Evolutionary conservation across 2,329 filamentous ascomycete species (phyloP).

Genomic region (Pleomassaria siparia): DNA sequence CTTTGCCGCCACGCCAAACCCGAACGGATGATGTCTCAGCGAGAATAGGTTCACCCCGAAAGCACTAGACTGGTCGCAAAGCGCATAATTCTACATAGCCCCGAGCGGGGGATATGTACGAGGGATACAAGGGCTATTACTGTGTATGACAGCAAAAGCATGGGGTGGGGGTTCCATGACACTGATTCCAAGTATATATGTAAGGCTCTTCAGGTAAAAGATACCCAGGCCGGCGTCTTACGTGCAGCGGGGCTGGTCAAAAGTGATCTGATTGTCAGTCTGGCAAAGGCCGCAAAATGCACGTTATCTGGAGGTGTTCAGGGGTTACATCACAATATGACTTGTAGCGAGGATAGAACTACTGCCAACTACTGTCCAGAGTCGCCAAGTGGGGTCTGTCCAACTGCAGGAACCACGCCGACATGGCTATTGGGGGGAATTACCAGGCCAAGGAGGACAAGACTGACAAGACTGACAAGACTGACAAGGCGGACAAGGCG

Average conservation of each 20-base stretch:
- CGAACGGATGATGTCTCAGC: too few relatives aligned
- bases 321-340: slow-evolving; percentile 14
- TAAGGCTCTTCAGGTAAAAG: slow-evolving; percentile 14
- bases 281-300: too few relatives aligned
- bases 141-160: slow-evolving; percentile 13
- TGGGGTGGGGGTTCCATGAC: slow-evolving; percentile 11
- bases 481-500: slow-evolving; percentile 26
- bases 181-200: not conserved
- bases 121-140: slow-evolving; percentile 1
- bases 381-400: slow-evolving; percentile 28
- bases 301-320: slow-evolving; percentile 16
- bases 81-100: not conserved
- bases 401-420: slow-evolving; percentile 12
- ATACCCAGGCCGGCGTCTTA: slow-evolving; percentile 8
- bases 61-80: too few relatives aligned
- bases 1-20: too few relatives aligned
- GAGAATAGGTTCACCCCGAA: too few relatives aligned
- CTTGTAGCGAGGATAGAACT: slow-evolving; percentile 18
- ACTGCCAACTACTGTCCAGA: slow-evolving; percentile 27
- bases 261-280: slow-evolving; percentile 6
- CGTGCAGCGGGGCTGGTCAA: slow-evolving; percentile 9
- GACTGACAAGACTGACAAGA: slow-evolving; percentile 20
- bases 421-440: slow-evolving; percentile 27
- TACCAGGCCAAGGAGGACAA: slow-evolving; percentile 20
- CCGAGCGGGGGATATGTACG: slow-evolving; percentile 3